Base-by-base conservation (phyloP, 257 asterid species). In the Solanum sejunctum region DNA sequence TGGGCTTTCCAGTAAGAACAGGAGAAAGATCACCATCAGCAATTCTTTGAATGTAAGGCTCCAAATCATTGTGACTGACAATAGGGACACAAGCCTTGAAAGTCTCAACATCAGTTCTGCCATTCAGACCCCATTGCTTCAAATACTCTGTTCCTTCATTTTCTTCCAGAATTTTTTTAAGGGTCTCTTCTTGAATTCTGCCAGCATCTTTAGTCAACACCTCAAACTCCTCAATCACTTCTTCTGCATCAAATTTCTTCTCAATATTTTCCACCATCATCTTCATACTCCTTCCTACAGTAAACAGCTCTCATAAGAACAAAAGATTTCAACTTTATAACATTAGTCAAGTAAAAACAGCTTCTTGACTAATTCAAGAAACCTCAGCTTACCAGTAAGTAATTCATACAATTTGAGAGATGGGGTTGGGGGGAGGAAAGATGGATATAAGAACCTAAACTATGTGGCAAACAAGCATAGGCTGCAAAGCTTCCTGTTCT, bases 81-180 rank as follows among this genome's bases (percentile, higher is more conserved):
- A 95, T 86, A 20, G 99, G 99, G 67, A 96, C 87, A 82, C 93
- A 87, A 61, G 92, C 89, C 89, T 85, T 92, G 86, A 91, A 96
- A 80, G 88, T 93, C 51, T 86, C 86, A 5, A 91, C 91, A 84
- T 95, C 98, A 72, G 93, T 93, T 84, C 89, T 93, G 41, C 86
- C 72, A 84, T 84, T 55, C 32, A 55, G 28, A 60, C 86, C 79
- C 54, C 86, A 84, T 61, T 47, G 56, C 67, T 84, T 47, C 79
- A 84, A 28, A 58, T 73, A 73, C 54, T 75, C 64, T 45, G 86
- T 84, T 6, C 56, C 86, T 12, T 69, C 84, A 84, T 84, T 84
- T 63, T 75, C 66, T 47, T 84, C 16, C 16, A 84, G 79, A 20
- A 77, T 84, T 12, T 28, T 75, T 28, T 32, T 3, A 51, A 77